Evolutionary conservation across 257 asterid species (phyloP).

Genomic region (Voacanga thouarsii): DNA sequence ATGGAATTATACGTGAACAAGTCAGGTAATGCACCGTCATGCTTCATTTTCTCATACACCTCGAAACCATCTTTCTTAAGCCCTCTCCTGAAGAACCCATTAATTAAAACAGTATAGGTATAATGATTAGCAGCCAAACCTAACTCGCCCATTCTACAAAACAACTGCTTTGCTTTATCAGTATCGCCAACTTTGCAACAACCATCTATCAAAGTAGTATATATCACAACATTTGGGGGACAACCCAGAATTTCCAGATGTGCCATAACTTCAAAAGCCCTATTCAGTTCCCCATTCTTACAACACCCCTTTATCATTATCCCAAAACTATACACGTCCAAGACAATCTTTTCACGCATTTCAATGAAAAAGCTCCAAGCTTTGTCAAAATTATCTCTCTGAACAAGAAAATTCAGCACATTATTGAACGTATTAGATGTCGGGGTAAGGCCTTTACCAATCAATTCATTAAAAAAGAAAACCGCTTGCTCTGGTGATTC

Average conservation of each 20-base stretch:
- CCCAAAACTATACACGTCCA: slow-evolving; percentile 68
- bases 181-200: slow-evolving; percentile 54
- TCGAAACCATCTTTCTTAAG: slow-evolving; percentile 53
- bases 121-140: slow-evolving; percentile 67
- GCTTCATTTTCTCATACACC: slow-evolving; percentile 61
- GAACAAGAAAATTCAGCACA: slow-evolving; percentile 40
- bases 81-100: slow-evolving; percentile 59
- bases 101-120: slow-evolving; percentile 59
- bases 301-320: slow-evolving; percentile 73
- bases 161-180: slow-evolving; percentile 48
- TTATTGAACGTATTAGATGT: slow-evolving; percentile 45
- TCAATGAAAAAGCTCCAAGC: slow-evolving; percentile 46
- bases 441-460: slow-evolving; percentile 40
- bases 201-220: slow-evolving; percentile 69
- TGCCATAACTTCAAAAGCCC: slow-evolving; percentile 46
- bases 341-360: slow-evolving; percentile 28
- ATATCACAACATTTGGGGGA: slow-evolving; percentile 58
- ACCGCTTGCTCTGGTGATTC: slow-evolving; percentile 39
- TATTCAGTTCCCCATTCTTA: slow-evolving; percentile 41
- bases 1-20: slow-evolving; percentile 48
- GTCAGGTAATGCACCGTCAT: slow-evolving; percentile 55
- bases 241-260: slow-evolving; percentile 42
- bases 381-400: slow-evolving; percentile 28
- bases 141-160: slow-evolving; percentile 37
- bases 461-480: slow-evolving; percentile 45